A percentile compares a stretch with the other conserved stretches of the same genome.
Evolutionary conservation across 1,139 yeast species (phyloP).

Genomic region (Suhomyces guaymorum): DNA sequence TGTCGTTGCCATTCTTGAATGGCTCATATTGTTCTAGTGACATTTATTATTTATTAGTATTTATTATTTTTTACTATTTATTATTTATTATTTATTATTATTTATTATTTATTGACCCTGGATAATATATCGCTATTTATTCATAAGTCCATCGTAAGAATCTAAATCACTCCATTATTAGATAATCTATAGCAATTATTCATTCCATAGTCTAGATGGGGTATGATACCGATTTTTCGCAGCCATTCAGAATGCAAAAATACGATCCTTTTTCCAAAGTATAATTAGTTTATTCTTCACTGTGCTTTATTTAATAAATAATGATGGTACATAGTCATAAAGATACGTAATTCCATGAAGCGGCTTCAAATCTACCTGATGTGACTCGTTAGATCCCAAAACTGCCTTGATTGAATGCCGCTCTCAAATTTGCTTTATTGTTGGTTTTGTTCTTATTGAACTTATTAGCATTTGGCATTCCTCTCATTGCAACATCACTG

Average conservation of each 20-base stretch:
- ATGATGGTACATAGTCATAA: slow-evolving; percentile 3
- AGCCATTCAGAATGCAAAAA: too few species aligned
- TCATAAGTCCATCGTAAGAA: too few species aligned
- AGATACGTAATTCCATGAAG: neutral
- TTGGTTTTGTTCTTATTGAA: slow-evolving; percentile 36
- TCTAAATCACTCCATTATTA: too few species aligned
- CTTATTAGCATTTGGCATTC: slow-evolving; percentile 39
- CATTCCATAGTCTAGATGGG: too few species aligned
- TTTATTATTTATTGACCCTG: slow-evolving; percentile 6
- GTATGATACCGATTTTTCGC: neutral
- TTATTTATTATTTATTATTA: slow-evolving; percentile 3
- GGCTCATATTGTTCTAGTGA: too few species aligned
- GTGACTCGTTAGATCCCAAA: slow-evolving; percentile 45
- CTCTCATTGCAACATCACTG: slow-evolving; percentile 38
- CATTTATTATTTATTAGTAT: too few species aligned
- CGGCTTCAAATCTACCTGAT: neutral
- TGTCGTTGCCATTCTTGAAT: too few species aligned
- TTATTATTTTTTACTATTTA: too few species aligned
- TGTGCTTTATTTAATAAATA: slow-evolving; percentile 6
- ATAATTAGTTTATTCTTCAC: slow-evolving; percentile 5
- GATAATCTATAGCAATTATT: too few species aligned
- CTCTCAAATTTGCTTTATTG: slow-evolving; percentile 43
- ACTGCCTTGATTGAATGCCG: slow-evolving; percentile 42
- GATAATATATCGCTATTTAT: slow-evolving; percentile 2
- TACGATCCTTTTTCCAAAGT: too few species aligned